Evolutionary conservation across 1,284 basidiomycete genomes (phyloP), one percentile per base, ranked within the genome.

Genomic region (Heliocybe sulcata): DNA sequence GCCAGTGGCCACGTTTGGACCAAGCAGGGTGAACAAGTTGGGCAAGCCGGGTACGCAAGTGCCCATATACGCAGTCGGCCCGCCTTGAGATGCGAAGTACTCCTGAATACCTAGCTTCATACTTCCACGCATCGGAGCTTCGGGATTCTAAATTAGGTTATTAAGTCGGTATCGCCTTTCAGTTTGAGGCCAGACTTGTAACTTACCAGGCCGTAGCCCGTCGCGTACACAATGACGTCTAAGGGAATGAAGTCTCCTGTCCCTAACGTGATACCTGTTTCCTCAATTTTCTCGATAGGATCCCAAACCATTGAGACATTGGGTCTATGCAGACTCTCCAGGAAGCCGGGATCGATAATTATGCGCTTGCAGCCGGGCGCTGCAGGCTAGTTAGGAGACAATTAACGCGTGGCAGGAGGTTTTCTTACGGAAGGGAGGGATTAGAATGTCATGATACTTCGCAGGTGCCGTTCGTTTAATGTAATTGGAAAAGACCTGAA

Each of bases 291-390:
- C 22, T 72, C 69, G 61, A 81, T 79, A 9, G 63, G 64, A 29
- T 74, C 73, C 70, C 75, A 79, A 20, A 64, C 65, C 31, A 84
- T 59, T 29, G 67, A 67, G 27, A 85, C 77, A 61, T 85, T 85
- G 3, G 77, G 72, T 52, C 70, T 69, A 54, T 79, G 68, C 35
- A 85, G 67, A 33, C 71, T 68, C 33, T 74, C 65, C 26, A 83
- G 69, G 59, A 82, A 83, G 10, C 71, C 75, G 12, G 79, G 75
- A 60, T 84, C 78, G 50, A 79, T 66, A 25, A 83, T 77, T 14
- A 82, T 72, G 26, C 81, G 72, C 60, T 81, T 83, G 63, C 80
- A 82, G 48, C 79, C 78, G 20, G 75, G 73, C 52, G 77, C 77
- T 79, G 53, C 45, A 56, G 4, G 20, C 23, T 16, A 26, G 1